phyloP scores from a whole-genome alignment of 495 filamentous ascomycete genomes.

The Penicillium paxilli region DNA sequence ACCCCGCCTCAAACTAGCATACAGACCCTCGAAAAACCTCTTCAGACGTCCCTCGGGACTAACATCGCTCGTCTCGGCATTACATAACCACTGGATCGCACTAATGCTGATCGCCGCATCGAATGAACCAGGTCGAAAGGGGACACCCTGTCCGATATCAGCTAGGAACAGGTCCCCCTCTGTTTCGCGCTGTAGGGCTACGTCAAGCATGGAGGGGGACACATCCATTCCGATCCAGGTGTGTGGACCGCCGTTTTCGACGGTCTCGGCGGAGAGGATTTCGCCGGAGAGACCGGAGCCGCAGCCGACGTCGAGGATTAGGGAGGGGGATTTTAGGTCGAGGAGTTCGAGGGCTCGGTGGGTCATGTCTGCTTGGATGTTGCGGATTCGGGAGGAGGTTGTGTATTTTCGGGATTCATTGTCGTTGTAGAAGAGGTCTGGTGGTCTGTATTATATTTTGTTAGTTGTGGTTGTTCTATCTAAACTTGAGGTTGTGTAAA shows the following conservation, averaged over 20 bases:
- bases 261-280: conserved; percentile 69
- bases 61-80: conserved; percentile 85
- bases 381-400: conserved; percentile 91
- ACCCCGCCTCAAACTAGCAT: conserved; percentile 77
- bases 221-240: conserved; percentile 96
- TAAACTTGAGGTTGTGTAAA: too few relatives aligned
- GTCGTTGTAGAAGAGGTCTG: conserved; percentile 97
- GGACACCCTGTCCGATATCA: conserved; percentile 93
- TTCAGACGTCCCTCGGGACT: conserved; percentile 70
- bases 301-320: conserved; percentile 94
- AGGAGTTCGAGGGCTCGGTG: conserved; percentile 89
- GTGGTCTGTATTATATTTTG: conserved; percentile 55
- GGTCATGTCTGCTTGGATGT: conserved; percentile 93
- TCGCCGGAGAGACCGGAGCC: conserved; percentile 93
- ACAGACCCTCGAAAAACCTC: conserved; percentile 91
- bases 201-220: conserved; percentile 86
- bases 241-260: conserved; percentile 78
- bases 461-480: not conserved
- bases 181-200: conserved; percentile 87
- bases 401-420: conserved; percentile 94
- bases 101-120: conserved; percentile 93
- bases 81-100: conserved; percentile 97
- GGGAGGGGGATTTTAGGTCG: conserved; percentile 70
- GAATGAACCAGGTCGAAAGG: conserved; percentile 89
- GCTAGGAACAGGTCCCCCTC: conserved; percentile 90